Evolutionary conservation across 306 rosid species (phyloP), one percentile per base, ranked within the genome.

Genomic region (Prunus dulcis): DNA sequence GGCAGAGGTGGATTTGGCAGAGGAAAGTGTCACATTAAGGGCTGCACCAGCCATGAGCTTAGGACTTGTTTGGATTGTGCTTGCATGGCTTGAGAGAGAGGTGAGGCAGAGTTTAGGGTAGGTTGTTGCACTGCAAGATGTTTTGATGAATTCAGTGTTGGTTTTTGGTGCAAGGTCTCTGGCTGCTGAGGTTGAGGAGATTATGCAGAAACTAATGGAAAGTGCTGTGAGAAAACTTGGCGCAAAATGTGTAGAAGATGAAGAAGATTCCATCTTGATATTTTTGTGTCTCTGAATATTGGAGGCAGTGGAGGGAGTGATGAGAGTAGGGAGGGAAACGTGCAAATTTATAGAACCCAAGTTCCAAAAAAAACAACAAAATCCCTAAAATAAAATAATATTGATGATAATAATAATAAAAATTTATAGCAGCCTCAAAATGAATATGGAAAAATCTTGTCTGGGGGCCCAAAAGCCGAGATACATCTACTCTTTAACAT

Each of bases 101-200:
- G 64, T 71, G 5, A 76, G 86, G 74, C 98, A 94, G 2, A 94
- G 91, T 19, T 72, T 79, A 17, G 88, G 95, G 79, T 94, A 94
- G 2, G 81, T 80, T 34, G 98, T 91, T 72, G 81, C 80, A 2
- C 80, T 78, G 32, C 98, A 94, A 9, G 95, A 91, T n/a, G 63
- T 78, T 85, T 77, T 91, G 0, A 94, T 86, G 89, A 91, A 94
- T 25, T 81, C 70, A 0, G 82, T 82, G 83, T 66, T 84, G 23
- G 66, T 69, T 62, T 76, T 65, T 69, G 81, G 82, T 13, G 78
- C 28, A 41, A 73, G 43, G 6, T 30, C 74, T 57, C 75, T 73
- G 41, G 67, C 71, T 2, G 83, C 83, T 57, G 18, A 66, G 81
- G 53, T 15, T 64, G 75, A 27, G 71, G 41, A 78, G 53, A 50